A percentile compares a stretch with the other conserved stretches of the same genome.
These are phyloP conservation scores for Lunasporangiospora selenospora DNA, from an alignment of 192 early-diverging fungal genomes.

Conservation along the genomic window DNA sequence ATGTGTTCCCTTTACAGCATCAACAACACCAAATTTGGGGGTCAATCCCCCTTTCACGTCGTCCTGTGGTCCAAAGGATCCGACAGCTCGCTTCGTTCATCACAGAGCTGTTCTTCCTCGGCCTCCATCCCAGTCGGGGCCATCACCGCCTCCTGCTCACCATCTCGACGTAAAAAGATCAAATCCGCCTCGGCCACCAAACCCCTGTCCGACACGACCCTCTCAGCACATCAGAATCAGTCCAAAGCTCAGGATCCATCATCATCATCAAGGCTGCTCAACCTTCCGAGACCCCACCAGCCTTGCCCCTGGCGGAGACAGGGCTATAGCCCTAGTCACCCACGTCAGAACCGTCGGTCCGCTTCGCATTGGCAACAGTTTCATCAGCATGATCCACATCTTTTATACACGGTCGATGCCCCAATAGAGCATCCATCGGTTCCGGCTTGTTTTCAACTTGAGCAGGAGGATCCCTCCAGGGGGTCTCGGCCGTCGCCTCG, in stretches of 20 bases:
- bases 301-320: constrained; percentile 9
- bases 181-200: no score
- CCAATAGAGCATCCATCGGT: not conserved
- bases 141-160: constrained; percentile 15
- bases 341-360: no score
- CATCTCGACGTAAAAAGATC: constrained; percentile 27
- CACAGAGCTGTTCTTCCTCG: constrained; percentile 7
- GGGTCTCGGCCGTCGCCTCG: no score
- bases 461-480: no score
- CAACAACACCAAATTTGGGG: constrained; percentile 33
- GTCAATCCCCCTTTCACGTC: constrained; percentile 33
- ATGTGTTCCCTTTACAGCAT: constrained; percentile 41
- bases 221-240: no score
- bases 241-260: not conserved
- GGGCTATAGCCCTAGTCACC: constrained; percentile 6
- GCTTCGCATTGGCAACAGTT: constrained; percentile 31
- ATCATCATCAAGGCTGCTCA: not conserved
- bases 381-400: constrained; percentile 17
- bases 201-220: no score
- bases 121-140: not conserved
- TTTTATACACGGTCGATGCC: constrained; percentile 1
- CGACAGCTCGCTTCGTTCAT: constrained; percentile 13
- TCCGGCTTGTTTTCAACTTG: not conserved
- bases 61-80: constrained; percentile 28
- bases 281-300: constrained; percentile 8